A percentile compares a stretch with the other conserved stretches of the same genome.
Evolutionary conservation across 2,329 filamentous ascomycete genomes (phyloP).

Genomic region (Epichloe baconii): DNA sequence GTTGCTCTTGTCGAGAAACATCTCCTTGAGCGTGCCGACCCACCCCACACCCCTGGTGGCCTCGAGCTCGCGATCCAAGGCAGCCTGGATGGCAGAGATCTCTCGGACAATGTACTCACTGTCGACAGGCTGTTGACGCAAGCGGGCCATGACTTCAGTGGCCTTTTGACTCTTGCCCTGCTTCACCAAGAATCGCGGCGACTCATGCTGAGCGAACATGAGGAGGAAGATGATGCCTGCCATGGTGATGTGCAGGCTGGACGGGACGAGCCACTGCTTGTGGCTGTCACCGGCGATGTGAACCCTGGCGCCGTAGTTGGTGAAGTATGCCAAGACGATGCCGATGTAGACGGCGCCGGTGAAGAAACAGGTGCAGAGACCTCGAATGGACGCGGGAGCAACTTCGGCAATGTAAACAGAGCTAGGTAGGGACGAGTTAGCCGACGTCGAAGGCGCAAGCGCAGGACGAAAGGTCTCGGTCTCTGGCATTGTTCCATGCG

Average conservation of each 20-base stretch:
- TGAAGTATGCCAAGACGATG: slow-evolving; percentile 68
- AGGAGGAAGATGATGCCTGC: slow-evolving; percentile 57
- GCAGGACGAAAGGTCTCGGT: too few species aligned
- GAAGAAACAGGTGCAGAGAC: slow-evolving; percentile 53
- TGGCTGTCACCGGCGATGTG: slow-evolving; percentile 33
- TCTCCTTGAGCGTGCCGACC: slow-evolving; percentile 53
- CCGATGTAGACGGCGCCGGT: slow-evolving; percentile 54
- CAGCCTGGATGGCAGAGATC: slow-evolving; percentile 48
- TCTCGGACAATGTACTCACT: slow-evolving; percentile 50
- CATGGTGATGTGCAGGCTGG: slow-evolving; percentile 66
- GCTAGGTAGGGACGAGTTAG: slow-evolving; percentile 7
- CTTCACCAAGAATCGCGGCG: slow-evolving; percentile 59
- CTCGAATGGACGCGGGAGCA: slow-evolving; percentile 53
- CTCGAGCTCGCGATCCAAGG: slow-evolving; percentile 59
- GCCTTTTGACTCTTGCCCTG: slow-evolving; percentile 46
- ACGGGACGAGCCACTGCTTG: slow-evolving; percentile 52
- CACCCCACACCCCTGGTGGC: slow-evolving; percentile 53
- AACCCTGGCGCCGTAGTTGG: slow-evolving; percentile 47
- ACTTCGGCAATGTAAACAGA: slow-evolving; percentile 65
- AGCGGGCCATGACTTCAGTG: slow-evolving; percentile 36
- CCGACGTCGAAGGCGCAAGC: too few species aligned
- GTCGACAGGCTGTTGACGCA: slow-evolving; percentile 46
- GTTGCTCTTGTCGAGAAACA: slow-evolving; percentile 55
- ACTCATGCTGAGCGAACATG: slow-evolving; percentile 56
- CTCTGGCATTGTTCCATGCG: too few species aligned